Base-by-base conservation (phyloP, 495 filamentous ascomycete species). In the Diplogelasinospora grovesii region DNA sequence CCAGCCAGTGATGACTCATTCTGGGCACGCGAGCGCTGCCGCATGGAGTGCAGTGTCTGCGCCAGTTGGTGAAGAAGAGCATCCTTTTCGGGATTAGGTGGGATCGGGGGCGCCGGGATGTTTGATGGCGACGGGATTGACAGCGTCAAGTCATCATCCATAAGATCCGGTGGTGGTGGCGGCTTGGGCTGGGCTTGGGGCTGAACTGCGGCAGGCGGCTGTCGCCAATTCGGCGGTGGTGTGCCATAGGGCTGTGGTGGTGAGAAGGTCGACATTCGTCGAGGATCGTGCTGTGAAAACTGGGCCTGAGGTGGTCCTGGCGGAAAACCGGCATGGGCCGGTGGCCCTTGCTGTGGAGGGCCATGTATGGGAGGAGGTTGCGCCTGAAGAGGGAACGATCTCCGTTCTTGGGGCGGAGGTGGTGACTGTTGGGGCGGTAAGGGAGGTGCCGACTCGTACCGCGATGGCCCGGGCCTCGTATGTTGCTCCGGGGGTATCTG, bases 71-170 rank as follows among this genome's bases (percentile, higher is more conserved):
- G 75, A 8, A 95, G 74, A 18, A 98, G 77, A 23, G 81, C 79
- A 58, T 96, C 89, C 56, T 96, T 98, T 65, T 98, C 88, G 5
- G 92, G 92, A 58, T 98, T 98, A 1, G 88, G 90, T 1, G 92
- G 92, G 36, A 95, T 86, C 8, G 89, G 90, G 0, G 90, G 90
- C 0, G 85, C 78, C 6, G 72, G 61, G 25, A 66, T 46, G 22
- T 57, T 51, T 4, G 63, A 57, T 31, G 76, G 63, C 8, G 78
- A 61, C 8, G 86, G 81, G 22, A 89, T 72, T 34, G 82, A 62
- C 14, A 86, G 41, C 68, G 79, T 43, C 66, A 87, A 47, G 73
- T 84, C 55, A 75, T 82, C 61, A 50, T 76, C 69, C 53, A 77
- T 59, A 34, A 94, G 73, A 52, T 94, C 81, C 0, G 73, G 73